These are phyloP conservation scores for Tetraselmis chui DNA, from an alignment of 139 green algal species.

Conservation along the genomic window DNA sequence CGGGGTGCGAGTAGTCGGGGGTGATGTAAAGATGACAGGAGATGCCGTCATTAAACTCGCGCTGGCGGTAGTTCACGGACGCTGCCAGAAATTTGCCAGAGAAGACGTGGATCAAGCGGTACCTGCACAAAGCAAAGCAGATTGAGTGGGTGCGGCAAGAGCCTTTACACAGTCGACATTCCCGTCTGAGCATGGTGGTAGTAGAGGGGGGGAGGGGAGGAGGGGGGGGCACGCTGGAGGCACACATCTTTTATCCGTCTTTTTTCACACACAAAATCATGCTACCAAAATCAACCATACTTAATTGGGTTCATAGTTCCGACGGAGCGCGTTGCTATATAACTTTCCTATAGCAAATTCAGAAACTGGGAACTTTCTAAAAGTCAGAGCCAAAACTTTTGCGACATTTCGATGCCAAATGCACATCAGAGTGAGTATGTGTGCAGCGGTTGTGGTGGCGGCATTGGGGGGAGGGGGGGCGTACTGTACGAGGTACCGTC, in stretches of 20 bases:
- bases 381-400: background rate
- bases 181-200: background rate
- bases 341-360: too few relatives aligned
- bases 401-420: too few relatives aligned
- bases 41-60: background rate
- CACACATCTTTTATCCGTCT: too few relatives aligned
- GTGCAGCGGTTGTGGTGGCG: background rate
- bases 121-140: background rate
- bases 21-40: background rate
- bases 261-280: too few relatives aligned
- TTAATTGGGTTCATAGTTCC: too few relatives aligned
- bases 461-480: background rate
- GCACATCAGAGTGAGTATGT: background rate
- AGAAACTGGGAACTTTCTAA: too few relatives aligned
- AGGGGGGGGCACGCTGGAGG: too few relatives aligned
- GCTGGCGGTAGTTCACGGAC: background rate
- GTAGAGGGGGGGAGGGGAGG: background rate
- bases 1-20: background rate
- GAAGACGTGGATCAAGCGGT: background rate
- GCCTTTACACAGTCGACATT: too few relatives aligned
- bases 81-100: background rate
- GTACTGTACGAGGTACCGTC: background rate
- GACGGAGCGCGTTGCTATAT: too few relatives aligned
- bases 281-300: too few relatives aligned
- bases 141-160: background rate